Evolutionary conservation across 352 stramenopile species (phyloP).

Genomic region (Globisporangium irregulare): DNA sequence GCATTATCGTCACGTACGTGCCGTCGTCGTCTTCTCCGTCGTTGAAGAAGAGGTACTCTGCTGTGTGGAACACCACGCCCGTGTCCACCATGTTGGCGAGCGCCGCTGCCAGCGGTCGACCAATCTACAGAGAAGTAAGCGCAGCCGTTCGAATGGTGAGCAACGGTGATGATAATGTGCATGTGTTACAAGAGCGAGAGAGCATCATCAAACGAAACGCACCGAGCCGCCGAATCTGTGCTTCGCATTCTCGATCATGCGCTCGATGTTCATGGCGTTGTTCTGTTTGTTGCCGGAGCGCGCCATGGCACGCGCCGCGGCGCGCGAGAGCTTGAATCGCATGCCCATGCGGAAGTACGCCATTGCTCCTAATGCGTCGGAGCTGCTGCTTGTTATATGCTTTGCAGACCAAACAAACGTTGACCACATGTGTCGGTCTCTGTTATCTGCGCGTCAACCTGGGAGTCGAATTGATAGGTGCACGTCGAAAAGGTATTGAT

Average conservation of each 20-base stretch:
- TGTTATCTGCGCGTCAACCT: constrained; percentile 1
- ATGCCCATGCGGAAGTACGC: constrained; percentile 68
- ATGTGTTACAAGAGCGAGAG: background rate
- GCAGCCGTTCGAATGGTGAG: background rate
- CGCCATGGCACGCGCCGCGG: constrained; percentile 55
- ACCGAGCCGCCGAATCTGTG: constrained; percentile 64
- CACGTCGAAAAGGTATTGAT: background rate
- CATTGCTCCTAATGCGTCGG: constrained; percentile 27
- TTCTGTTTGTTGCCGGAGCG: constrained; percentile 47
- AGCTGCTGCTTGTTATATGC: constrained; percentile 1
- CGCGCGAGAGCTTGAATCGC: constrained; percentile 64
- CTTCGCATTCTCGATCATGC: constrained; percentile 60
- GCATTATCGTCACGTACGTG: constrained; percentile 44
- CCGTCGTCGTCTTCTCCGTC: constrained; percentile 79
- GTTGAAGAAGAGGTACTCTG: constrained; percentile 71
- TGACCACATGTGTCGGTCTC: constrained; percentile 6
- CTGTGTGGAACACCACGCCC: constrained; percentile 50
- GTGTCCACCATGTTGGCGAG: constrained; percentile 53
- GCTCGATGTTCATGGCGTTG: constrained; percentile 49
- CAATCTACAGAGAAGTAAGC: constrained; percentile 29
- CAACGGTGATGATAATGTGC: background rate
- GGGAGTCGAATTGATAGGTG: background rate
- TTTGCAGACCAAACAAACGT: constrained; percentile 16
- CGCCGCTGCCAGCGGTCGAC: constrained; percentile 40
- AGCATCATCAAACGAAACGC: constrained; percentile 14